Evolutionary conservation across 2,329 filamentous ascomycete genomes (phyloP).

Genomic region (Xylaria sp.): DNA sequence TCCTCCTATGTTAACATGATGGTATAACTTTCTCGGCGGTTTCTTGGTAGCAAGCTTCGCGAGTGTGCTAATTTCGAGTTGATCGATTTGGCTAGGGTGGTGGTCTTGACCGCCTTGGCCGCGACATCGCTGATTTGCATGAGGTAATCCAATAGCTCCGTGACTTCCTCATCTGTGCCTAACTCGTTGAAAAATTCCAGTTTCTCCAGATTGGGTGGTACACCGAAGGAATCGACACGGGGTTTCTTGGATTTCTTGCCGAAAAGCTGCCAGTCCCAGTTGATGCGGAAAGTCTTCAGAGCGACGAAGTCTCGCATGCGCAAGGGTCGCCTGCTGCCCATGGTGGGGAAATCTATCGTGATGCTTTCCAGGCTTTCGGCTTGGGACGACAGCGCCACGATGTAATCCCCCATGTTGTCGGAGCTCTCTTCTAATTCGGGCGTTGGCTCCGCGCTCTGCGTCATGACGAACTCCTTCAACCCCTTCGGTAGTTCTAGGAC

Average conservation of each 20-base stretch:
- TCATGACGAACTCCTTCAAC: conserved; percentile 60
- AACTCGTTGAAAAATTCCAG: conserved; percentile 60
- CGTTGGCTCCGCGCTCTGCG: conserved; percentile 53
- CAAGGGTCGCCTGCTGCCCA: conserved; percentile 55
- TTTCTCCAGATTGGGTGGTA: conserved; percentile 58
- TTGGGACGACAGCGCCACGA: conserved; percentile 56
- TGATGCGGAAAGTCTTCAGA: conserved; percentile 56
- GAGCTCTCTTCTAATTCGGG: conserved; percentile 60
- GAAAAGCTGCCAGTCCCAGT: conserved; percentile 62
- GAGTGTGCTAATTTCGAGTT: conserved; percentile 28
- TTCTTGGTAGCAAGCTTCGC: conserved; percentile 24
- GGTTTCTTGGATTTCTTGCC: conserved; percentile 58
- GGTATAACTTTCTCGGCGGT: conserved; percentile 33
- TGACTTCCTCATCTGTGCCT: conserved; percentile 60
- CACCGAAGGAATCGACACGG: conserved; percentile 58
- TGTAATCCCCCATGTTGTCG: conserved; percentile 60
- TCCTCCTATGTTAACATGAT: conserved; percentile 28
- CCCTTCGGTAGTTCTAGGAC: conserved; percentile 58
- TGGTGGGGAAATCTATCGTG: conserved; percentile 57
- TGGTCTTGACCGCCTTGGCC: conserved; percentile 52
- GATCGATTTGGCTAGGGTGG: conserved; percentile 52
- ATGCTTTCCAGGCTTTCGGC: conserved; percentile 57
- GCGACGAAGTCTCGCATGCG: conserved; percentile 57
- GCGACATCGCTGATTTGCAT: conserved; percentile 54
- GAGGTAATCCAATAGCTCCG: conserved; percentile 56